A percentile compares a stretch with the other conserved stretches of the same genome.
Evolutionary conservation across 2,329 filamentous ascomycete species (phyloP).

Genomic region (Diaporthe sp.): DNA sequence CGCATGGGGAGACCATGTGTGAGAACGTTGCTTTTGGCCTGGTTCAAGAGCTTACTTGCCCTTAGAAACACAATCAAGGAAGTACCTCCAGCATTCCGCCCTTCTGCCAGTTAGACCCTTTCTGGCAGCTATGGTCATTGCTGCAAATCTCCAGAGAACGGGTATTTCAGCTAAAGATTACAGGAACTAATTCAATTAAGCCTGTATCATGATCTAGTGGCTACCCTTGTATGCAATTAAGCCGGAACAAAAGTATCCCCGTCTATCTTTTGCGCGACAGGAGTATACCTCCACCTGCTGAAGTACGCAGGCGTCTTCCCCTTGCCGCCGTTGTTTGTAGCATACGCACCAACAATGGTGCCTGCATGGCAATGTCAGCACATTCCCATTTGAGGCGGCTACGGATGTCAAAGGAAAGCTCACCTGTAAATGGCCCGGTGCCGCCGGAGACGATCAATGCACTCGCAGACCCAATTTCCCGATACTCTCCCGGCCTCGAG

Average conservation of each 20-base stretch:
- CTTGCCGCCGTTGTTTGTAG: constrained; percentile 52
- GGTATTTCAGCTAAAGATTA: not conserved
- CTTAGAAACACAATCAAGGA: too few relatives aligned
- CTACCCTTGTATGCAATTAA: not conserved
- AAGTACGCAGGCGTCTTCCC: constrained; percentile 30
- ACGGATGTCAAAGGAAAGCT: not conserved
- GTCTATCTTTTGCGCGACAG: constrained; percentile 31
- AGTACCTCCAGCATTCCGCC: too few relatives aligned
- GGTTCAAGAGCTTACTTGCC: too few relatives aligned
- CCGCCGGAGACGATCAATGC: constrained; percentile 52
- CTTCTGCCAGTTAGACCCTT: too few relatives aligned
- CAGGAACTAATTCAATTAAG: not conserved
- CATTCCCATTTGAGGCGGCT: not conserved
- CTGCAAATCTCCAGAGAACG: too few relatives aligned
- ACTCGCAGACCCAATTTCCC: constrained; percentile 48
- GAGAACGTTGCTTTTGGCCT: too few relatives aligned
- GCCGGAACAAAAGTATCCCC: not conserved
- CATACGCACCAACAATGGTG: constrained; percentile 52
- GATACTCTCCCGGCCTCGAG: constrained; percentile 44
- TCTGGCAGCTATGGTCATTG: too few relatives aligned
- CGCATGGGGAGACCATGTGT: too few relatives aligned
- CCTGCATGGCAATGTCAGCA: constrained; percentile 48
- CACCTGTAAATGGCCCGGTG: constrained; percentile 36
- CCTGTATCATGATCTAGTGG: not conserved
- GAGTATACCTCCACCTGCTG: constrained; percentile 28